Conservation (phyloP, 2,329 filamentous ascomycete species). For the Nemania serpens region DNA sequence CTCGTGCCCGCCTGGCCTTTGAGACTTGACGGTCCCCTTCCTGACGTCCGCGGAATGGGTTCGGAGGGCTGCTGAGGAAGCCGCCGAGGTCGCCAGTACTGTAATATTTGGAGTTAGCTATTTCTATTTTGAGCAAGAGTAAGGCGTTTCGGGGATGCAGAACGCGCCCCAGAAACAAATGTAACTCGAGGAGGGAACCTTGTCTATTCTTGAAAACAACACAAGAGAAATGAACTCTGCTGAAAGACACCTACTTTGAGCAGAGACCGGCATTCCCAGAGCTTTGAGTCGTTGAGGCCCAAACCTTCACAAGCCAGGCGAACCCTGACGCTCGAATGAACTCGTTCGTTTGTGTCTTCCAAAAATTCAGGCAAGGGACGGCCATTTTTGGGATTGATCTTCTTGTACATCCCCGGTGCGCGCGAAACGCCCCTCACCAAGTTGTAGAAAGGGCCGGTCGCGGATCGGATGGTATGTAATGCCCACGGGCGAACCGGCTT, state of each 20-base stretch:
- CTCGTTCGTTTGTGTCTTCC: slow-evolving; percentile 58
- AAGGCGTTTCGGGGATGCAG: background rate
- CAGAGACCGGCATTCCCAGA: slow-evolving; percentile 55
- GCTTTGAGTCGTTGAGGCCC: slow-evolving; percentile 51
- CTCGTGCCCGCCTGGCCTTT: slow-evolving; percentile 30
- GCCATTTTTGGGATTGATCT: slow-evolving; percentile 48
- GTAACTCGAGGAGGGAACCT: background rate
- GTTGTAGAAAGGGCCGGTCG: slow-evolving; percentile 48
- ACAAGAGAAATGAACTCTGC: background rate
- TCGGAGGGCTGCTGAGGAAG: slow-evolving; percentile 42
- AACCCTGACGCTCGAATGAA: slow-evolving; percentile 60
- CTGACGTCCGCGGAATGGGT: slow-evolving; percentile 40
- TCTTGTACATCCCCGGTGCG: slow-evolving; percentile 55
- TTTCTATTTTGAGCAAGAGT: no score
- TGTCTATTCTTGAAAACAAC: background rate
- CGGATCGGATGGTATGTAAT: slow-evolving; percentile 51
- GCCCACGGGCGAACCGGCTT: slow-evolving; percentile 54
- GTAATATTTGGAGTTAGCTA: background rate
- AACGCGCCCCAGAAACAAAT: background rate
- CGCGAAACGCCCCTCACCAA: slow-evolving; percentile 50
- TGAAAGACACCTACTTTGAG: slow-evolving; percentile 28
- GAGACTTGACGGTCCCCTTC: slow-evolving; percentile 25
- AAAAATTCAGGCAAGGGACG: slow-evolving; percentile 47
- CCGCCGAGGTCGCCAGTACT: slow-evolving; percentile 50
- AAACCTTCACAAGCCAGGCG: slow-evolving; percentile 56